These are phyloP conservation scores for Amborella trichopoda DNA, from an alignment of 164 flowering plant species.

Conservation along the genomic window DNA sequence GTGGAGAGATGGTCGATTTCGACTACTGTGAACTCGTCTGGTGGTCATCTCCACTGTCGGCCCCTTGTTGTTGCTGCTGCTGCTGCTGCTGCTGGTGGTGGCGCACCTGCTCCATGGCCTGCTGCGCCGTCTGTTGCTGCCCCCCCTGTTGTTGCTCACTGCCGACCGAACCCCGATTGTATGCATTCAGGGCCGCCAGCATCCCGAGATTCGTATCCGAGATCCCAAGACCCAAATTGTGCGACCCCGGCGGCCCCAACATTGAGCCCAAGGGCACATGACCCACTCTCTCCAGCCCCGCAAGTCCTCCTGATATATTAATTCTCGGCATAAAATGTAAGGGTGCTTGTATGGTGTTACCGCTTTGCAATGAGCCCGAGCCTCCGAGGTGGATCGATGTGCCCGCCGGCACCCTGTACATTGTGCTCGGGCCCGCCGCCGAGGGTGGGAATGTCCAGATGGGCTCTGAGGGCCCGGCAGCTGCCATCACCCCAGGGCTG, in stretches of 20 bases:
- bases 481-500: slow-evolving; percentile 8
- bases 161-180: slow-evolving; percentile 28
- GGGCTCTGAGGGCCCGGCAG: slow-evolving; percentile 22
- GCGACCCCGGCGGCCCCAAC: slow-evolving; percentile 30
- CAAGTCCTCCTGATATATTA: slow-evolving; percentile 31
- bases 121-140: neutral
- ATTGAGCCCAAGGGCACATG: slow-evolving; percentile 47
- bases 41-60: slow-evolving; percentile 49
- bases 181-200: slow-evolving; percentile 68
- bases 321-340: slow-evolving; percentile 58
- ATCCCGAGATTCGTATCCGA: slow-evolving; percentile 64
- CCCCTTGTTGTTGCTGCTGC: slow-evolving; percentile 27
- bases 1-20: neutral
- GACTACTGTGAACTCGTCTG: slow-evolving; percentile 44
- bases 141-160: neutral
- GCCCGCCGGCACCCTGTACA: slow-evolving; percentile 8
- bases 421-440: slow-evolving; percentile 1
- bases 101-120: neutral
- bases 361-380: slow-evolving; percentile 3
- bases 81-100: slow-evolving; percentile 18
- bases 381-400: neutral
- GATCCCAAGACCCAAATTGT: slow-evolving; percentile 48
- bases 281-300: slow-evolving; percentile 31
- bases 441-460: slow-evolving; percentile 57
- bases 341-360: slow-evolving; percentile 31